phyloP scores from a whole-genome alignment of 495 filamentous ascomycete genomes.

The Hyaloscypha finlandica region DNA sequence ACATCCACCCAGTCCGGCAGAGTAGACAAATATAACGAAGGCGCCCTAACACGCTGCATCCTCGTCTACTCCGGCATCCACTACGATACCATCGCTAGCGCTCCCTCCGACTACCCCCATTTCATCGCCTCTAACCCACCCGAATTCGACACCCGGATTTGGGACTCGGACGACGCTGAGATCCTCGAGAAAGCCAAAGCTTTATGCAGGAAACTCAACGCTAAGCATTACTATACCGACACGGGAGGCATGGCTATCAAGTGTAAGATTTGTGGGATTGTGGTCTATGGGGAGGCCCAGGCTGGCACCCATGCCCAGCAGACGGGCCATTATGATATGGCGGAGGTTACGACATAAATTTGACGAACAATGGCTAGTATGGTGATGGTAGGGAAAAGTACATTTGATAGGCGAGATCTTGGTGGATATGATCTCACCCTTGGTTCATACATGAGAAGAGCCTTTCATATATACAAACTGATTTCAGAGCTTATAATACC shows the following conservation, averaged over 20 bases:
- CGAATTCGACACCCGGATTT: slow-evolving; percentile 77
- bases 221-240: slow-evolving; percentile 88
- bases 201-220: slow-evolving; percentile 66
- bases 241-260: slow-evolving; percentile 79
- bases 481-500: neutral
- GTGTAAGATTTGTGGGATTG: slow-evolving; percentile 74
- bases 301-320: slow-evolving; percentile 66
- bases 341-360: slow-evolving; percentile 44
- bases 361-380: neutral
- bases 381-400: neutral
- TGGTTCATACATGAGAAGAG: neutral
- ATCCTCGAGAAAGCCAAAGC: slow-evolving; percentile 69
- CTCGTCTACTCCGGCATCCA: slow-evolving; percentile 94
- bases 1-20: slow-evolving; percentile 33
- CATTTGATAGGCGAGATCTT: neutral
- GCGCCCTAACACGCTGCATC: slow-evolving; percentile 67
- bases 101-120: slow-evolving; percentile 60
- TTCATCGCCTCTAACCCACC: slow-evolving; percentile 59
- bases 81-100: slow-evolving; percentile 88
- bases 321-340: slow-evolving; percentile 73
- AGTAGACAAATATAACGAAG: slow-evolving; percentile 80
- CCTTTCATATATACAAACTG: neutral
- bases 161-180: slow-evolving; percentile 66
- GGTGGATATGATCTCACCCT: neutral
- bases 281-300: slow-evolving; percentile 72